These are phyloP conservation scores for Eucalyptus curtisii DNA, from an alignment of 345 rosid genomes.

Conservation along the genomic window DNA sequence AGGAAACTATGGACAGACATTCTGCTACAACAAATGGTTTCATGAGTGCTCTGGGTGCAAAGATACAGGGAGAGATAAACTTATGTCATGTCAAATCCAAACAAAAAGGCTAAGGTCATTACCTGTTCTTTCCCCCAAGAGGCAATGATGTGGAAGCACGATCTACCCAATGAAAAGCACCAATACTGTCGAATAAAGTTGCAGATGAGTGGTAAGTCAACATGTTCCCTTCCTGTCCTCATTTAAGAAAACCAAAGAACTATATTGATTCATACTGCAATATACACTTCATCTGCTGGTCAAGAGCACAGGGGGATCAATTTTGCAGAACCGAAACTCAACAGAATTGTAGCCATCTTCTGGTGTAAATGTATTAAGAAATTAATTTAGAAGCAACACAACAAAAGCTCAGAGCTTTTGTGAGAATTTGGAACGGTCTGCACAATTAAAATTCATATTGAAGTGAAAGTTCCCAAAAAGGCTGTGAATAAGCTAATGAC, in stretches of 20 bases:
- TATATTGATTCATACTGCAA: not conserved
- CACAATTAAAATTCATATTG: not conserved
- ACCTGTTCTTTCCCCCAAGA: constrained; percentile 32
- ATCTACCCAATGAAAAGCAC: constrained; percentile 89
- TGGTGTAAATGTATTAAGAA: not conserved
- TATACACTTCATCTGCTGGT: not conserved
- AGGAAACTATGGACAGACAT: not conserved
- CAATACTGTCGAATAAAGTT: constrained; percentile 37
- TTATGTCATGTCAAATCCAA: not conserved
- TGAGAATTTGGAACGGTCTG: not conserved
- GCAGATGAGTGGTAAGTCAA: not conserved
- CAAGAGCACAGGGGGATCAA: not conserved
- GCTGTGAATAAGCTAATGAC: not conserved
- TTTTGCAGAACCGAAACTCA: not conserved
- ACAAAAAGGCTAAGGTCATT: not conserved
- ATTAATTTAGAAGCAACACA: not conserved
- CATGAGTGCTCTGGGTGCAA: not conserved
- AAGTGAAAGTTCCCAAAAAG: not conserved
- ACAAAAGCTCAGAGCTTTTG: not conserved
- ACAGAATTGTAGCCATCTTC: not conserved
- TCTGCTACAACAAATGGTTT: not conserved
- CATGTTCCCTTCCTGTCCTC: not conserved
- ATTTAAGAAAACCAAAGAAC: not conserved
- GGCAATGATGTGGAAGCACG: constrained; percentile 46
- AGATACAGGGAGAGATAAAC: not conserved